Base-by-base conservation (phyloP, 352 stramenopile genomes). In the Phytophthora tubulina region DNA sequence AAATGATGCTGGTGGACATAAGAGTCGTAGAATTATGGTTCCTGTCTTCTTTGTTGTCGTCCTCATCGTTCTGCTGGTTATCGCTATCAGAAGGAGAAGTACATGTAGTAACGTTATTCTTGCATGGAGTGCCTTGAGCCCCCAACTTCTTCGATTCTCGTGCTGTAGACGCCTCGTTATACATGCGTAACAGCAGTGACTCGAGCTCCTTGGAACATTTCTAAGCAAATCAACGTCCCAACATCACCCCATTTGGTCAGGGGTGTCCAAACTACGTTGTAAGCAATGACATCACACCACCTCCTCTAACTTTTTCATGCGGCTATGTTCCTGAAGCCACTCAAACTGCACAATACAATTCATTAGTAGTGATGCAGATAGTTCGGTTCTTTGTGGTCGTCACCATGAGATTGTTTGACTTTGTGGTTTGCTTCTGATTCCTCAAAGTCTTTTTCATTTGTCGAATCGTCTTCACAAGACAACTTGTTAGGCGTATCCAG, bases 361-460 rank as follows among this genome's bases (percentile, higher is more conserved):
- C 3, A 35, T 64, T 32, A 68, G 45, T 35, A 36, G 8, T 2
- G 58, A 3, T 48, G 27, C 17, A 14, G 13, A n/a, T 27, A 4
- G 27, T 5, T 42, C 2, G 3, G 15, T 41, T 8, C 6, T 35
- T 10, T 41, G 21, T n/a, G 30, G 17, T 21, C 6, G 15, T 21
- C 33, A 89, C 82, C 80, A 92, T 93, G 13, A 91, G 74, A 21
- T 64, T 88, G 45, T 86, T 91, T 17, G 80, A 51, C 38, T 89
- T 87, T 2, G 78, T 90, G 14, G 53, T 38, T 41, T 85, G 66
- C 55, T 90, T 89, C 63, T 92, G 84, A 35, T 80, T 76, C 53
- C 88, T 89, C 6, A 82, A 89, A 6, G 60, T 60, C 27, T 83
- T 88, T 67, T 90, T 91, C 75, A 93, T 88, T 70, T 88, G 78